A percentile compares a stretch with the other conserved stretches of the same genome.
phyloP scores from a whole-genome alignment of 2,329 filamentous ascomycete genomes.

The Teratosphaeriaceae sp. region DNA sequence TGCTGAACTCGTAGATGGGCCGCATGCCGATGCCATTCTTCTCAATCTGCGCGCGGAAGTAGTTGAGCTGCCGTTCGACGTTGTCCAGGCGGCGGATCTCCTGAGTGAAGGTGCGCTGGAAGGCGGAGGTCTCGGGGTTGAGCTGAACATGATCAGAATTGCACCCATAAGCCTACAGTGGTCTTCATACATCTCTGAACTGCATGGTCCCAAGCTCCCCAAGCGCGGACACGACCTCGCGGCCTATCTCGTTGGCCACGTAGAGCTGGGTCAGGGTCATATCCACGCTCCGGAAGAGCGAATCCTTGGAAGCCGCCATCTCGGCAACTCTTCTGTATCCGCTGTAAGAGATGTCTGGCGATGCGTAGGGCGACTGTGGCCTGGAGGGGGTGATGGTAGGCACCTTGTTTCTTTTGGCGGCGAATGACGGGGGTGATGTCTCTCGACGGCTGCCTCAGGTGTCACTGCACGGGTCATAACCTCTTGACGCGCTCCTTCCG shows the following conservation, averaged over 20 bases:
- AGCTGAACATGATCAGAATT: constrained; percentile 51
- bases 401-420: neutral
- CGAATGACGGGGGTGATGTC: neutral
- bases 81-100: constrained; percentile 97
- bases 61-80: constrained; percentile 93
- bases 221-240: constrained; percentile 92
- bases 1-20: constrained; percentile 84
- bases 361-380: neutral
- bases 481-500: too few relatives aligned
- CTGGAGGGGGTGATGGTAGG: neutral
- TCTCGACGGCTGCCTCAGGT: too few relatives aligned
- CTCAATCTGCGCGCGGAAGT: constrained; percentile 94
- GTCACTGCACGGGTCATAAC: too few relatives aligned
- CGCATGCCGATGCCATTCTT: constrained; percentile 80
- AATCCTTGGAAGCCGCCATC: constrained; percentile 66
- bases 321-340: constrained; percentile 9
- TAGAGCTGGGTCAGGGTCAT: constrained; percentile 99
- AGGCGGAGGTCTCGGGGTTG: constrained; percentile 86
- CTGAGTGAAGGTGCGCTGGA: constrained; percentile 95
- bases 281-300: constrained; percentile 98
- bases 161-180: neutral
- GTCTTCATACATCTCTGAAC: constrained; percentile 78
- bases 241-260: constrained; percentile 96
- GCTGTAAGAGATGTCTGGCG: constrained; percentile 1
- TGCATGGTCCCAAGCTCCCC: constrained; percentile 95